phyloP scores from a whole-genome alignment of 1,284 basidiomycete species.

The Leccinum huronense region DNA sequence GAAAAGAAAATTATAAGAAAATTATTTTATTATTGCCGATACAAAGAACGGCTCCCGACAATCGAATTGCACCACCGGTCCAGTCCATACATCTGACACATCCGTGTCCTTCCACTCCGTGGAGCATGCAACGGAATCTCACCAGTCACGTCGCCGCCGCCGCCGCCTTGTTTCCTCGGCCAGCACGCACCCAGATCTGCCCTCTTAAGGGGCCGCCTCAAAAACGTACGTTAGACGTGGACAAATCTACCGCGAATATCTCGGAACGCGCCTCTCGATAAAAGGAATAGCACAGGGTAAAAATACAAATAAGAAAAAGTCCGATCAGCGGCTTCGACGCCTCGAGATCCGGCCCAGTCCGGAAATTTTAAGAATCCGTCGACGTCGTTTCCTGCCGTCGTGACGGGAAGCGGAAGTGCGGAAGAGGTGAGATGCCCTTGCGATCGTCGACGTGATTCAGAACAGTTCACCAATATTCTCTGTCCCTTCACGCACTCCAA shows the following conservation, averaged over 20 bases:
- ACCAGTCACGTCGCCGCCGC: background rate
- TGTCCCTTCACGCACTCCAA: background rate
- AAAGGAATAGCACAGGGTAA: slow-evolving; percentile 7
- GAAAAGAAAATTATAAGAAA: background rate
- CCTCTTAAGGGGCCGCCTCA: background rate
- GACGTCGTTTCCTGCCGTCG: background rate
- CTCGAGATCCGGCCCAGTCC: slow-evolving; percentile 22
- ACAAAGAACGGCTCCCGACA: background rate
- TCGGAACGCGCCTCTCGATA: slow-evolving; percentile 20
- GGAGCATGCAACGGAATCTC: slow-evolving; percentile 7
- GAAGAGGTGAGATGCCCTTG: slow-evolving; percentile 7
- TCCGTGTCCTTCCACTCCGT: background rate
- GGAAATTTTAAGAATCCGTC: slow-evolving; percentile 24
- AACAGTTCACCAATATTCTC: background rate
- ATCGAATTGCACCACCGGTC: background rate
- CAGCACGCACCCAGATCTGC: slow-evolving; percentile 2
- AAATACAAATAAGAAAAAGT: slow-evolving; percentile 8
- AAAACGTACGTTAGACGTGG: slow-evolving; percentile 6
- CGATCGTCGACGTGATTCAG: slow-evolving; percentile 9
- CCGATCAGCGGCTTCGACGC: slow-evolving; percentile 29
- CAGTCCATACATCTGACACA: background rate
- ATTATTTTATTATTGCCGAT: background rate
- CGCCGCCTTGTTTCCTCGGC: slow-evolving; percentile 15
- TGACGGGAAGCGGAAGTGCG: slow-evolving; percentile 5
- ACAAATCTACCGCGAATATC: slow-evolving; percentile 28